phyloP scores from a whole-genome alignment of 768 basidiomycete genomes.

The Lactarius trivialis region DNA sequence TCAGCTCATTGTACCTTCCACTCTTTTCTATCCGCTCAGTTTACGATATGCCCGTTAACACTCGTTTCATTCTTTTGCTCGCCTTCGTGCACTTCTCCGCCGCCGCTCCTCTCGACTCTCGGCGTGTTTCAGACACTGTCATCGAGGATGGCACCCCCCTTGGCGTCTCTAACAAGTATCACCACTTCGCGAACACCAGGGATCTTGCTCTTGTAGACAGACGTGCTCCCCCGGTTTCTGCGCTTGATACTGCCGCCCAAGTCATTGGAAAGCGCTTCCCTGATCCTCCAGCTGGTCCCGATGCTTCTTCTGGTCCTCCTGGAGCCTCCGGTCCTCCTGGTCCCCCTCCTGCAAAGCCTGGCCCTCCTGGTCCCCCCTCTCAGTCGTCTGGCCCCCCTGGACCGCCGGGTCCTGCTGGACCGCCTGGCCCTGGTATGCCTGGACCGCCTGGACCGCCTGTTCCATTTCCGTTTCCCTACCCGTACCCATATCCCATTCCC shows the following conservation, averaged over 20 bases:
- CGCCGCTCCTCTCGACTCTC: not conserved
- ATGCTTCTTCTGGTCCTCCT: not conserved
- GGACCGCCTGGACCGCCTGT: not conserved
- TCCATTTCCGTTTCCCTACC: not conserved
- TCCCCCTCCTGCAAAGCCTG: not conserved
- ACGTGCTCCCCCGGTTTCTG: not conserved
- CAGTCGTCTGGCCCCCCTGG: no score
- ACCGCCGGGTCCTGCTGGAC: not conserved
- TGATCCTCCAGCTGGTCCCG: not conserved
- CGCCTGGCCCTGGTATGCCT: no score
- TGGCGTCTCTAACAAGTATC: not conserved
- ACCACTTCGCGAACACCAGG: not conserved
- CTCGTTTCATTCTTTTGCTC: slow-evolving; percentile 19
- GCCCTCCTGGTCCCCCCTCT: not conserved
- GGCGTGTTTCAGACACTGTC: not conserved
- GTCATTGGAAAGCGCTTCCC: not conserved
- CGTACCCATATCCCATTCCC: not conserved
- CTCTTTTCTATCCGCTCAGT: not conserved
- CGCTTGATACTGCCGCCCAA: not conserved
- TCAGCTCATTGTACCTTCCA: not conserved
- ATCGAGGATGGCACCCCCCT: not conserved
- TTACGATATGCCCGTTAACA: slow-evolving; percentile 12
- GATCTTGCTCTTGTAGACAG: not conserved
- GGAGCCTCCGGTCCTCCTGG: not conserved
- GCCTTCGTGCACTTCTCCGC: slow-evolving; percentile 14